Evolutionary conservation across 805 yeast species (phyloP), one percentile per base, ranked within the genome.

Genomic region (Metschnikowia dekortorum): DNA sequence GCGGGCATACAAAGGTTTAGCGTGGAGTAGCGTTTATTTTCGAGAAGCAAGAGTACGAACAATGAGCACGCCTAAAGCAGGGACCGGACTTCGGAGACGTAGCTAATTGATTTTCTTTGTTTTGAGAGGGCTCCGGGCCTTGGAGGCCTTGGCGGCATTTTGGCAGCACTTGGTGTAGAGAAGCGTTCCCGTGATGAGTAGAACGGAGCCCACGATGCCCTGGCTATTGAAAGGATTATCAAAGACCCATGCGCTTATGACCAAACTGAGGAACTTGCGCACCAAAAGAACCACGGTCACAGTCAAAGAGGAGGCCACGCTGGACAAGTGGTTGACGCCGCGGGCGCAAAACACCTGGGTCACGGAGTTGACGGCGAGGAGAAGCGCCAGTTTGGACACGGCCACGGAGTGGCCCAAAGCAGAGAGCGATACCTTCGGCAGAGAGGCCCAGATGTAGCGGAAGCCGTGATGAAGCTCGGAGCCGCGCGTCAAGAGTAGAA

Each of bases 321-420:
- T 80, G 0, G 84, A 81, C 26, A 87, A 67, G 58, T 71, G 71
- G 59, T 83, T 84, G 10, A 86, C 92, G 4, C 92, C 90, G 10
- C 79, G 66, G 1, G 84, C 80, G 60, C 95, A 87, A 3, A 81
- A 46, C 55, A 57, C 61, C 50, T 65, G 70, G 6, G 69, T 43
- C 2, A 45, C 44, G 28, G 59, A 54, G 45, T 65, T 65, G 4
- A 58, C 26, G 3, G 40, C 47, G 26, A 65, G 52, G 32, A 53
- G 49, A 11, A 53, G 34, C 4, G 52, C 26, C 39, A 58, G 63
- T 16, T 37, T 45, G 14, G 60, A 58, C 11, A 59, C 40, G 18
- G 38, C 41, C 16, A 47, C 29, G 10, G n/a, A n/a, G 38, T 8
- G 46, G 31, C 46, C 46, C 26, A 34, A 36, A 14, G 36, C 6